Base-by-base conservation (phyloP, 2,329 filamentous ascomycete species). In the Chalaropsis ovoidea region DNA sequence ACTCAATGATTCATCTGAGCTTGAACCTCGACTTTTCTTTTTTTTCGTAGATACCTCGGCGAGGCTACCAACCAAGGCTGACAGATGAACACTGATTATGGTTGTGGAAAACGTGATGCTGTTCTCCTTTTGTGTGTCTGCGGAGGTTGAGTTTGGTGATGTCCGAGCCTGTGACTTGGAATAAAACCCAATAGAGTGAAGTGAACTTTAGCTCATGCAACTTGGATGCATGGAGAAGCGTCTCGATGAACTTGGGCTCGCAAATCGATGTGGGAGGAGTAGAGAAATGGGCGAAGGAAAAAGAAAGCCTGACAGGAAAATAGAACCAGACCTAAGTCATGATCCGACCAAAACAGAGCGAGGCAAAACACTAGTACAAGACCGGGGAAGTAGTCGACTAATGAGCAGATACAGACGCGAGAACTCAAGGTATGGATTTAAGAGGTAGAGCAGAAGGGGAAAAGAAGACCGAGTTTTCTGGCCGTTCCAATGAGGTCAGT, bases 281-380 rank as follows among this genome's bases (percentile, higher is more conserved):
- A 11, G 27, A 56, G 11, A 39, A 39, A 19, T 8, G 31, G 31
- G 17, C 11, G 62, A 31, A 60, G 54, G 31, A 31, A 24, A n/a
- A 39, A 54, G 15, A 39, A 58, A 31, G 24, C 27, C 42, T 10
- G 24, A n/a, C 17, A 65, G 54, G 13, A 39, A 19, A 58, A 35
- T 39, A 19, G 54, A 27, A 17, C 24, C 35, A 58, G 54, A 22
- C 27, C 54, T 58, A 42, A 42, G 31, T 35, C 62, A 42, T 42
- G 35, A 19, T 39, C 54, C 35, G 54, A 35, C 54, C 27, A 39
- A 58, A 35, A 31, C 24, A 31, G 54, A 58, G 24, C n/a, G 54
- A 58, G 54, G 54, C 54, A 58, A 58, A 58, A 17, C 54, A 58
- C 54, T 58, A 58, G 54, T 58, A 35, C 54, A 58, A 58, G 54